These are phyloP conservation scores for Fusarium sp. DNA, from an alignment of 2,329 filamentous ascomycete species.

Conservation along the genomic window DNA sequence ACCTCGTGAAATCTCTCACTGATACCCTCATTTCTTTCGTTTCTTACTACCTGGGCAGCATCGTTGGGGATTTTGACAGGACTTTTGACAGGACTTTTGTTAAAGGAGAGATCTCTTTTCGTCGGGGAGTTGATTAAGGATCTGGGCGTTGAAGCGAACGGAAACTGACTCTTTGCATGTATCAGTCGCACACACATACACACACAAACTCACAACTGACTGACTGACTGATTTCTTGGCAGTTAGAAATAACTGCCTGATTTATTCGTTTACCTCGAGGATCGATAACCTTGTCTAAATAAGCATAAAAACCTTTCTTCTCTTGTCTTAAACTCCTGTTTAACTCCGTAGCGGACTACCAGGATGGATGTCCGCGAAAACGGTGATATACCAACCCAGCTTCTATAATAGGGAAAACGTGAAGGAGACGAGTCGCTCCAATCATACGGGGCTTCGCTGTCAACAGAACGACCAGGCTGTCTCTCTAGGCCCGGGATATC, in stretches of 20 bases:
- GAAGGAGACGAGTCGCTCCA: slow-evolving; percentile 6
- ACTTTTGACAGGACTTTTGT: not conserved
- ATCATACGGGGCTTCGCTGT: slow-evolving; percentile 7
- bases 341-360: not conserved
- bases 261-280: slow-evolving; percentile 9
- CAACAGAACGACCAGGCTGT: not conserved
- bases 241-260: not conserved
- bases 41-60: slow-evolving; percentile 12
- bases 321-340: not conserved
- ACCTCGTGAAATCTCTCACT: slow-evolving; percentile 17
- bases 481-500: not conserved
- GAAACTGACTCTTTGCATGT: slow-evolving; percentile 10
- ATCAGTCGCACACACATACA: not conserved
- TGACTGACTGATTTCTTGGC: slow-evolving; percentile 4
- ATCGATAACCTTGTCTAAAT: slow-evolving; percentile 22
- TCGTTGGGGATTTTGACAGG: slow-evolving; percentile 1
- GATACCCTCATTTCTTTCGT: slow-evolving; percentile 31
- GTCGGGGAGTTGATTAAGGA: slow-evolving; percentile 22
- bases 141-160: slow-evolving; percentile 20
- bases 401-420: slow-evolving; percentile 11
- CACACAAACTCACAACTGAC: slow-evolving; percentile 2
- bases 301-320: slow-evolving; percentile 22
- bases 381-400: slow-evolving; percentile 12
- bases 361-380: not conserved
- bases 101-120: slow-evolving; percentile 10